Evolutionary conservation across 768 basidiomycete genomes (phyloP).

Genomic region (Mycena belliarum): DNA sequence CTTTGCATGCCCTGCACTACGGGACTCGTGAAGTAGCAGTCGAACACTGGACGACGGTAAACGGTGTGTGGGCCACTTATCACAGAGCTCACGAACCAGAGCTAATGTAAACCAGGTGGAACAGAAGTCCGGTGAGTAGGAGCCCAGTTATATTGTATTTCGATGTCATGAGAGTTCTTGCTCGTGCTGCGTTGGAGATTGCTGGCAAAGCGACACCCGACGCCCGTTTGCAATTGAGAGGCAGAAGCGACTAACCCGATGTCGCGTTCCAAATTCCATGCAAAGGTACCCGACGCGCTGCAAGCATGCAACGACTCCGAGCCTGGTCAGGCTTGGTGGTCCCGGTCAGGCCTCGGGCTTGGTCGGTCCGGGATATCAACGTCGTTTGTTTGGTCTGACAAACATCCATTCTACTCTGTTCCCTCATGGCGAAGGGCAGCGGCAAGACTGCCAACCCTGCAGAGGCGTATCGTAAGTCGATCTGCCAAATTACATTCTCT

Average conservation of each 20-base stretch:
- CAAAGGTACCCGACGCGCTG: neutral
- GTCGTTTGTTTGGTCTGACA: neutral
- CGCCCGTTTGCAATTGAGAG: neutral
- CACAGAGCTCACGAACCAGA: constrained; percentile 37
- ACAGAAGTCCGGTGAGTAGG: constrained; percentile 67
- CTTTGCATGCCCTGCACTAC: constrained; percentile 78
- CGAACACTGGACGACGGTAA: constrained; percentile 47
- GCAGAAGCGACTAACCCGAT: neutral
- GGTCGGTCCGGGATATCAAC: no score
- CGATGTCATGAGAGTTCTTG: constrained; percentile 1
- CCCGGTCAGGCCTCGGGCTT: no score
- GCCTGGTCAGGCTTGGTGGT: no score
- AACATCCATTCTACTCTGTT: neutral
- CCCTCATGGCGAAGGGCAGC: constrained; percentile 72
- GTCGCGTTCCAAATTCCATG: neutral
- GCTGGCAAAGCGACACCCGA: no score
- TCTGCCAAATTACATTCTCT: neutral
- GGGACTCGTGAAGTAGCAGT: constrained; percentile 86
- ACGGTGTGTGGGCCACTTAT: neutral
- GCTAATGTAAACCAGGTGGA: constrained; percentile 72
- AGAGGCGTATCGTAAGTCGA: constrained; percentile 81
- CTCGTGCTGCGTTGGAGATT: no score
- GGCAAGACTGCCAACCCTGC: constrained; percentile 84
- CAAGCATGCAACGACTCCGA: no score
- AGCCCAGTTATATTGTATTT: constrained; percentile 45